These are phyloP conservation scores for Pterulicium gracile DNA, from an alignment of 1,284 basidiomycete genomes.

Conservation along the genomic window DNA sequence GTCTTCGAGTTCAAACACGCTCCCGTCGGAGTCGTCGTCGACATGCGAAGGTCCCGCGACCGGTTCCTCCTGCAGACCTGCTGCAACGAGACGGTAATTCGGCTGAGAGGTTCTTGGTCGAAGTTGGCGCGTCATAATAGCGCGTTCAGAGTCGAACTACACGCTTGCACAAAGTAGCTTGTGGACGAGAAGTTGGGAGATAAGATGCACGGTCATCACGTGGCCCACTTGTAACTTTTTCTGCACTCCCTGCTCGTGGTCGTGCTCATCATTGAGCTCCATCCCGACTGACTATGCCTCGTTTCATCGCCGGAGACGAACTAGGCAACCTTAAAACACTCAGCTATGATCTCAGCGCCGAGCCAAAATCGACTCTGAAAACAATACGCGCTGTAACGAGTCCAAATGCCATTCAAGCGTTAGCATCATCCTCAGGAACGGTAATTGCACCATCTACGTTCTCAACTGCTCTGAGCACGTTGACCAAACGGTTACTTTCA, in stretches of 20 bases:
- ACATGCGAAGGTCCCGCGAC: slow-evolving; percentile 11
- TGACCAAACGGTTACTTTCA: slow-evolving; percentile 17
- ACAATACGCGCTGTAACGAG: slow-evolving; percentile 23
- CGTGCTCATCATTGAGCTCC: no score
- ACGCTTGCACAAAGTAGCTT: not conserved
- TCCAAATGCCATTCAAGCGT: slow-evolving; percentile 28
- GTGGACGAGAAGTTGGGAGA: not conserved
- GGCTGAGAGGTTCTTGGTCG: slow-evolving; percentile 30
- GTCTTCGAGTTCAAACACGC: slow-evolving; percentile 4
- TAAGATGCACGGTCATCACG: not conserved
- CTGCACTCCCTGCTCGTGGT: not conserved
- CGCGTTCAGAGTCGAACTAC: not conserved
- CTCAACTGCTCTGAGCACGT: slow-evolving; percentile 8
- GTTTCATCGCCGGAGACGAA: slow-evolving; percentile 63
- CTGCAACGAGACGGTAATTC: slow-evolving; percentile 23
- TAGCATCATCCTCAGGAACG: slow-evolving; percentile 17
- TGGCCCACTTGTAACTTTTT: not conserved
- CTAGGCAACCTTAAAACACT: slow-evolving; percentile 61
- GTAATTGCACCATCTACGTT: slow-evolving; percentile 21
- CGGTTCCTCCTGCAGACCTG: slow-evolving; percentile 14
- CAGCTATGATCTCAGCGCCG: slow-evolving; percentile 20
- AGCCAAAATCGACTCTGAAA: slow-evolving; percentile 16
- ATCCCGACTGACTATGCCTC: no score
- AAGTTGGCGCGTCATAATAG: slow-evolving; percentile 28
- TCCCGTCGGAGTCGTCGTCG: slow-evolving; percentile 18